Base-by-base conservation (phyloP, 805 yeast genomes). In the Saturnispora serradocipensis region DNA sequence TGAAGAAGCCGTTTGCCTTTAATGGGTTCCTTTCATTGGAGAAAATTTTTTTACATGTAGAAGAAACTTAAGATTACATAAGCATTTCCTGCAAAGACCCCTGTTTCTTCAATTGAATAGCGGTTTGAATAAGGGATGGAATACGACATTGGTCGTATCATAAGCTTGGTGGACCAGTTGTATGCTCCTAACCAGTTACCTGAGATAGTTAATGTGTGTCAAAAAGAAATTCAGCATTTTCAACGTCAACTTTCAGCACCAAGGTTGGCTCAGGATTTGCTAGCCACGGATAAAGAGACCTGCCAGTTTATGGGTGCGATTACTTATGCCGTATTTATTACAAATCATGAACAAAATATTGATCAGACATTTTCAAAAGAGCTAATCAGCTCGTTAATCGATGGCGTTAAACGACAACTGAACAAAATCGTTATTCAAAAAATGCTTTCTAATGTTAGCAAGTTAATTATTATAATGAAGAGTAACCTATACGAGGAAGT, bases 261-360 rank as follows among this genome's bases (percentile, higher is more conserved):
- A 68, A 56, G 57, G 2, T 60, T 88, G 24, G 95, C 90, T 0
- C 72, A 75, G 35, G 57, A 66, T 39, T 69, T 88, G 20, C 67
- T 88, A 7, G 53, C 54, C 45, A 54, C 62, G 2, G 60, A 61
- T 3, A 72, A 77, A 1, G 57, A 68, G 43, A 77, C 76, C 52
- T 77, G 82, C 55, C 79, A 81, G 60, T 88, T 84, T 63, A 83
- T 88, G 60, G 96, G 95, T 0, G 95, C 95, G 0, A 72, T 86
- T 52, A 88, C 96, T 0, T 81, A 79, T 53, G 76, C 88, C 0
- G 93, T 88, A 4, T 56, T 38, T 43, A 47, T 56, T 22, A 51
- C 45, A 16, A 27, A 35, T 22, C 54, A 61, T 22, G 18, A n/a
- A 27, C 25, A 49, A 10, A n/a, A 10, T 5, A 10, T 44, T 10